A percentile compares a stretch with the other conserved stretches of the same genome.
Conservation (phyloP, 305 asterid species). For the Ilex paraguariensis region DNA sequence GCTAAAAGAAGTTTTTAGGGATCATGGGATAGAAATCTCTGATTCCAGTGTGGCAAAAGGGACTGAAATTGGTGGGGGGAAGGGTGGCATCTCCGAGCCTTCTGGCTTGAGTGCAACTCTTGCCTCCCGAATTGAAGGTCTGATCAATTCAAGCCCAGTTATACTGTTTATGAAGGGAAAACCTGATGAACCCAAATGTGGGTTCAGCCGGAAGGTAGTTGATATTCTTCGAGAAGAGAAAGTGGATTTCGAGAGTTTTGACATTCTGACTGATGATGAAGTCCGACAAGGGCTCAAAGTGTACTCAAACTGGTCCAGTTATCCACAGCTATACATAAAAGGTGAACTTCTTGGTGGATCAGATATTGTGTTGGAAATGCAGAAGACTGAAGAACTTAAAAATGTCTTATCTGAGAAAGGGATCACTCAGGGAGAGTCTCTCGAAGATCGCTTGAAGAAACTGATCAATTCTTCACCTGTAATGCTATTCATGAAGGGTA, state of each 20-base stretch:
- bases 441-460: slow-evolving; percentile 59
- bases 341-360: slow-evolving; percentile 96
- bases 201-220: slow-evolving; percentile 90
- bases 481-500: slow-evolving; percentile 91
- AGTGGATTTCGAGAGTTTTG: slow-evolving; percentile 65
- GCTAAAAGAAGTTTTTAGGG: slow-evolving; percentile 63
- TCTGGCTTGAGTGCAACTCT: slow-evolving; percentile 63
- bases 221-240: slow-evolving; percentile 78
- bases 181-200: slow-evolving; percentile 80
- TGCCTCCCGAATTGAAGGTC: slow-evolving; percentile 46
- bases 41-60: slow-evolving; percentile 32
- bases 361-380: slow-evolving; percentile 95
- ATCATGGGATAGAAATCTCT: slow-evolving; percentile 40
- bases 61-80: slow-evolving; percentile 36
- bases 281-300: slow-evolving; percentile 96
- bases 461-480: slow-evolving; percentile 55
- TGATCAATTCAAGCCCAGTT: slow-evolving; percentile 59
- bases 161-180: slow-evolving; percentile 92
- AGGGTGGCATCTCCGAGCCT: slow-evolving; percentile 48
- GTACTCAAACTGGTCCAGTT: slow-evolving; percentile 95
- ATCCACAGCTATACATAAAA: slow-evolving; percentile 85
- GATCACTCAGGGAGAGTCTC: slow-evolving; percentile 32
- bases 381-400: slow-evolving; percentile 87
- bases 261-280: slow-evolving; percentile 80
- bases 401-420: slow-evolving; percentile 71